Evolutionary conservation across 805 yeast genomes (phyloP).

Genomic region (Metschnikowia gelsemii): DNA sequence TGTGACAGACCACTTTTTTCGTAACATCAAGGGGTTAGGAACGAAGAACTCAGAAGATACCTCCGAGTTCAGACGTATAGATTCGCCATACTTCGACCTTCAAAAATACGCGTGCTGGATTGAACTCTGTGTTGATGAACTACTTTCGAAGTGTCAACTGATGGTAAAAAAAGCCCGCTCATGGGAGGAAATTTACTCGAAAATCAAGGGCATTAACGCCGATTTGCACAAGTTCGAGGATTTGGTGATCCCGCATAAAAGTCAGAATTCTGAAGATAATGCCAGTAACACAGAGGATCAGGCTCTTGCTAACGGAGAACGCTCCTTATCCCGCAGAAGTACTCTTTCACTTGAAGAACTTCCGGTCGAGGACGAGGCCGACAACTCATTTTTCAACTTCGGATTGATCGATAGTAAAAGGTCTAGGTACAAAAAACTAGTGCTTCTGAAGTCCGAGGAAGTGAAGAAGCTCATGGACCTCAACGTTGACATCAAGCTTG

Average conservation of each 20-base stretch:
- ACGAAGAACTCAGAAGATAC: not conserved
- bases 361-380: constrained; percentile 12
- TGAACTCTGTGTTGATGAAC: constrained; percentile 25
- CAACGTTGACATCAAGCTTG: constrained; percentile 46
- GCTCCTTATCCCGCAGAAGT: constrained; percentile 5
- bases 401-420: constrained; percentile 54
- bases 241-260: constrained; percentile 11
- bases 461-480: constrained; percentile 43
- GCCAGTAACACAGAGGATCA: not conserved
- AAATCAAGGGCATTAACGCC: constrained; percentile 27
- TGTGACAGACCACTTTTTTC: constrained; percentile 21
- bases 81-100: constrained; percentile 8
- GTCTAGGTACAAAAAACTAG: constrained; percentile 44
- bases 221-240: constrained; percentile 33
- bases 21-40: constrained; percentile 4
- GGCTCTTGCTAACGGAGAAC: not conserved
- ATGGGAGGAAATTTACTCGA: constrained; percentile 34
- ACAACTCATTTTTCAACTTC: constrained; percentile 32
- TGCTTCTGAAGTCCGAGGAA: constrained; percentile 41
- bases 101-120: constrained; percentile 20
- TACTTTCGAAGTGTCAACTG: constrained; percentile 25
- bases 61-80: constrained; percentile 5
- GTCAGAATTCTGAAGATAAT: not conserved
- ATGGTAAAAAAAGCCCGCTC: constrained; percentile 25
- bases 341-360: constrained; percentile 10